Base-by-base conservation (phyloP, 768 basidiomycete species). In the Coprinopsis strossmayeri region DNA sequence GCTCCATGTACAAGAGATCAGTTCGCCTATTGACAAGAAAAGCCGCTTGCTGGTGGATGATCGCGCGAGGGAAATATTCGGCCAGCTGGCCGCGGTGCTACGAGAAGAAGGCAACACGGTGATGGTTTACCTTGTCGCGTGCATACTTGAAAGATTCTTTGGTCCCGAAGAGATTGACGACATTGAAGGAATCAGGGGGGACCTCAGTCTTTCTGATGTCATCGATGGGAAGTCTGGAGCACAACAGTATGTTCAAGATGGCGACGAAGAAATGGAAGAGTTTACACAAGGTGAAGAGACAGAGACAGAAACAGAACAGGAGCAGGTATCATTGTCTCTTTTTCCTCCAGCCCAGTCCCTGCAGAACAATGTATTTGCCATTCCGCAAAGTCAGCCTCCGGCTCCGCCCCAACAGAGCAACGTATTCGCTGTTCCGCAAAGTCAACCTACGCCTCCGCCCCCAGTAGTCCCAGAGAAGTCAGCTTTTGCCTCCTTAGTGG, bases 61-160 rank as follows among this genome's bases (percentile, higher is more conserved):
- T 0, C 75, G 80, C 49, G 84, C 71, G 11, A 85, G 89, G 83
- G 62, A 71, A 24, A 81, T 87, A 28, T 89, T 86, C 53, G 72
- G 71, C 1, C 70, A 81, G 49, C 71, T 90, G 9, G 84, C 79
- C 0, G 61, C 59, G 3, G 77, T 81, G 23, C 73, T 90, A 21
- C 75, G 81, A 49, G 75, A 83, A 35, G 75, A 87, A 55, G 82
- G 82, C 34, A 79, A 74, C 45, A 65, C 71, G 18, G 73, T 81
- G 12, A 87, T 91, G 77, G 85, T 91, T 1, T 96, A 87, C 59
- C 79, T 98, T 21, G 79, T 96, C 21, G 91, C 88, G 0, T 96
- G 92, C 60, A 78, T 97, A 40, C 70, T 93, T 37, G 90, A 95
- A 61, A 69, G 84, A n/a, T 72, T 91, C 40, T 93, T 98, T 60